These are phyloP conservation scores for Hygrophorus pudorinus DNA, from an alignment of 768 basidiomycete species.

Conservation along the genomic window DNA sequence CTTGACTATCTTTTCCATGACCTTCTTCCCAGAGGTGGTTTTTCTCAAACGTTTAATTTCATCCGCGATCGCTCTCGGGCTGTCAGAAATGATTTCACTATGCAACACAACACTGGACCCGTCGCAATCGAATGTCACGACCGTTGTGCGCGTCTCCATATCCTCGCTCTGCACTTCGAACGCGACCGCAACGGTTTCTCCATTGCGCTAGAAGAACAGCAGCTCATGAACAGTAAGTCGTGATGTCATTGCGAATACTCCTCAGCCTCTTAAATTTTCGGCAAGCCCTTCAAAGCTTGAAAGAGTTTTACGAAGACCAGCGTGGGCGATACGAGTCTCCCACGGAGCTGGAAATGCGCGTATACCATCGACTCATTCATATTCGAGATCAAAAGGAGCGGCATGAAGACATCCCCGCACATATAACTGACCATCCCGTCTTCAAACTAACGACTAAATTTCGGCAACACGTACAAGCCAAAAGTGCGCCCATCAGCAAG, in stretches of 20 bases:
- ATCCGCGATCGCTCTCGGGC: slow-evolving; percentile 87
- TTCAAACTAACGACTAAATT: slow-evolving; percentile 79
- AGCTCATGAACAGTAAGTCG: slow-evolving; percentile 79
- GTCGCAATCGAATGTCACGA: slow-evolving; percentile 86
- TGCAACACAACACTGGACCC: slow-evolving; percentile 74
- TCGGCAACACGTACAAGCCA: slow-evolving; percentile 68
- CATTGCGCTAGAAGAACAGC: slow-evolving; percentile 71
- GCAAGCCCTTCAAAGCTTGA: slow-evolving; percentile 81
- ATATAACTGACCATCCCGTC: slow-evolving; percentile 61
- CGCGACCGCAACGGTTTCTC: slow-evolving; percentile 51
- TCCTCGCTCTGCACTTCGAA: slow-evolving; percentile 65
- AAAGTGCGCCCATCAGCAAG: slow-evolving; percentile 67
- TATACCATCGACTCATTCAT: slow-evolving; percentile 89
- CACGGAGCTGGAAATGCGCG: slow-evolving; percentile 90
- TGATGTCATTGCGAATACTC: not conserved
- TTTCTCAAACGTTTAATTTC: slow-evolving; percentile 67
- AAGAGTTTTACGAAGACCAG: slow-evolving; percentile 89
- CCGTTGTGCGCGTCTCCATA: slow-evolving; percentile 89
- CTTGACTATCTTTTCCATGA: slow-evolving; percentile 89
- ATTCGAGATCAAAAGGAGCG: slow-evolving; percentile 78
- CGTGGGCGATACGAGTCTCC: slow-evolving; percentile 56
- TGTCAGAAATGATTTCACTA: slow-evolving; percentile 88
- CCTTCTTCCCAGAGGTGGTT: slow-evolving; percentile 59
- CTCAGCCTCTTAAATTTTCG: not conserved
- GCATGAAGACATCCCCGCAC: slow-evolving; percentile 58